Evolutionary conservation across 108 stramenopile genomes (phyloP).

Genomic region (Cyclotella baltica): DNA sequence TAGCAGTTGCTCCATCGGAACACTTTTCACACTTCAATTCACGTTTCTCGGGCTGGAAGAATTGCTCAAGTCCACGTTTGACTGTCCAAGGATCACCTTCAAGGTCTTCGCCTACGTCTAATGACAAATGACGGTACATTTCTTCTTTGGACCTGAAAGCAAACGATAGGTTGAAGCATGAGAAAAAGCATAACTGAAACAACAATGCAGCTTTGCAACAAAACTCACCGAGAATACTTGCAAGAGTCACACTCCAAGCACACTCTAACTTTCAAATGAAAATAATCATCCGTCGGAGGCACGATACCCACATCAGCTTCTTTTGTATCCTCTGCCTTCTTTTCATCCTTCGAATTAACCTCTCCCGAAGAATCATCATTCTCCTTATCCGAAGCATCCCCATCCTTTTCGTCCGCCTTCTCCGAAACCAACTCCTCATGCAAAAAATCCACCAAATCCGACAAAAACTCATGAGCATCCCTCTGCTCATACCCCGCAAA

Average conservation of each 20-base stretch:
- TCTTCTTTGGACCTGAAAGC: constrained; percentile 70
- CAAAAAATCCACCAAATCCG: constrained; percentile 69
- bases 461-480: constrained; percentile 87
- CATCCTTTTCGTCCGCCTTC: not conserved
- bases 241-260: constrained; percentile 79
- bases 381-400: constrained; percentile 17
- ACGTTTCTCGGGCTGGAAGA: constrained; percentile 77
- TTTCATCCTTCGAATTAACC: not conserved
- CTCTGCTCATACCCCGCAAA: constrained; percentile 77
- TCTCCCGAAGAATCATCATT: constrained; percentile 11
- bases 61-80: constrained; percentile 61
- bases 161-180: not conserved
- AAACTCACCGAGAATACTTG: constrained; percentile 65
- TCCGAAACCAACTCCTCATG: constrained; percentile 69
- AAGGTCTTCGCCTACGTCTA: constrained; percentile 63
- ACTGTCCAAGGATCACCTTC: constrained; percentile 54
- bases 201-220: not conserved
- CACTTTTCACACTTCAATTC: constrained; percentile 93
- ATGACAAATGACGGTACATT: constrained; percentile 77
- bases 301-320: not conserved
- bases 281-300: constrained; percentile 74
- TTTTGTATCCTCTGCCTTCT: not conserved
- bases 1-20: constrained; percentile 59
- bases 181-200: not conserved
- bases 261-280: constrained; percentile 72